phyloP scores from a whole-genome alignment of 805 yeast species.

The Saccharomycopsis sp. region DNA sequence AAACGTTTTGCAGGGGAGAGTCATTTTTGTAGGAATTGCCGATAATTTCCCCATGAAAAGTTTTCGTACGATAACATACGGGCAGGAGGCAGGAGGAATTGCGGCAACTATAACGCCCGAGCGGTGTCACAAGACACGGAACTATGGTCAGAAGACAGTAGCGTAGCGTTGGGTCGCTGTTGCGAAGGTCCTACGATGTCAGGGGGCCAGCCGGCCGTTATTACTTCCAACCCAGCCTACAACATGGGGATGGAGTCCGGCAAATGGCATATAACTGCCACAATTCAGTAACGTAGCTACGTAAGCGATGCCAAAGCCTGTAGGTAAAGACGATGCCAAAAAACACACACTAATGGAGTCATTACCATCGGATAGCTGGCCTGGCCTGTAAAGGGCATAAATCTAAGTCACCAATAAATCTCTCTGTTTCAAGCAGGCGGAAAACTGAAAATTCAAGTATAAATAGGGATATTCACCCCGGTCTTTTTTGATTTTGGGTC shows the following conservation, averaged over 20 bases:
- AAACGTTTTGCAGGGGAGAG: not conserved
- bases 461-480: constrained; percentile 3
- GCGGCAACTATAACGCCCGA: not conserved
- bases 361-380: no score
- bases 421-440: not conserved
- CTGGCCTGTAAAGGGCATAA: no score
- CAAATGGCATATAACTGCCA: not conserved
- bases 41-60: not conserved
- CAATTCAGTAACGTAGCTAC: no score
- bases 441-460: not conserved
- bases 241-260: not conserved
- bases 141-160: not conserved
- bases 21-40: constrained; percentile 2
- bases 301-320: no score
- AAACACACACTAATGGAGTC: no score
- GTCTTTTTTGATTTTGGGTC: not conserved
- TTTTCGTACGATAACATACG: not conserved
- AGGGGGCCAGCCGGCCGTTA: not conserved
- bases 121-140: not conserved
- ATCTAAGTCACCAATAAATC: not conserved
- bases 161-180: not conserved
- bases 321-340: no score
- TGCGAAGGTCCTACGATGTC: not conserved
- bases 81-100: not conserved
- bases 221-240: not conserved